These are phyloP conservation scores for Proliferodiscus dingleyae DNA, from an alignment of 2,329 filamentous ascomycete species.

Conservation along the genomic window DNA sequence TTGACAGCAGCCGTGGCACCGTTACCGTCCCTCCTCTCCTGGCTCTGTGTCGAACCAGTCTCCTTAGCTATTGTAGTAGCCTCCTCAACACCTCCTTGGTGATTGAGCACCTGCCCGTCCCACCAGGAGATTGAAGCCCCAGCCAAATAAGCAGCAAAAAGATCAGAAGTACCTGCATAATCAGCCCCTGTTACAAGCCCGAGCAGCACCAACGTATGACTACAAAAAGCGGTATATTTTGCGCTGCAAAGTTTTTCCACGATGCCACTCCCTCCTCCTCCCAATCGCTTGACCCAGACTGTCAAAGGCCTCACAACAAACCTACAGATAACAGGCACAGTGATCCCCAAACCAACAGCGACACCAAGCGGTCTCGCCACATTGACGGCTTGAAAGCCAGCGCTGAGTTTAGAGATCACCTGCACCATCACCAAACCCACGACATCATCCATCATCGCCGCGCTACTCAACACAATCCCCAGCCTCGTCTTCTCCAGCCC, in stretches of 20 bases:
- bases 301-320: constrained; percentile 39
- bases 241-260: constrained; percentile 17
- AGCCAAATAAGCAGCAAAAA: constrained; percentile 60
- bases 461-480: constrained; percentile 61
- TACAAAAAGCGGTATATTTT: constrained; percentile 36
- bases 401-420: constrained; percentile 62
- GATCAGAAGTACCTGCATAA: constrained; percentile 58
- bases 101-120: constrained; percentile 37
- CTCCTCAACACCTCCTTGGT: too few relatives aligned
- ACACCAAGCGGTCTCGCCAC: constrained; percentile 44
- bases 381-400: constrained; percentile 20
- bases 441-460: constrained; percentile 80
- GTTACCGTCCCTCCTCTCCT: not conserved
- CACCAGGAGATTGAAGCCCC: constrained; percentile 57
- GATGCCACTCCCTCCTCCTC: constrained; percentile 18
- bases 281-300: constrained; percentile 29
- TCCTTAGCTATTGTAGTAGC: not conserved
- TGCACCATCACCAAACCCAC: constrained; percentile 73
- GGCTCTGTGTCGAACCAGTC: not conserved
- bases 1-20: too few relatives aligned
- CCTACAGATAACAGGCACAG: constrained; percentile 43
- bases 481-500: constrained; percentile 48
- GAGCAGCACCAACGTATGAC: constrained; percentile 48
- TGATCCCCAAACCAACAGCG: constrained; percentile 46
- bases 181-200: constrained; percentile 45